phyloP scores from a whole-genome alignment of 805 yeast species.

The Kodamaea laetipori region DNA sequence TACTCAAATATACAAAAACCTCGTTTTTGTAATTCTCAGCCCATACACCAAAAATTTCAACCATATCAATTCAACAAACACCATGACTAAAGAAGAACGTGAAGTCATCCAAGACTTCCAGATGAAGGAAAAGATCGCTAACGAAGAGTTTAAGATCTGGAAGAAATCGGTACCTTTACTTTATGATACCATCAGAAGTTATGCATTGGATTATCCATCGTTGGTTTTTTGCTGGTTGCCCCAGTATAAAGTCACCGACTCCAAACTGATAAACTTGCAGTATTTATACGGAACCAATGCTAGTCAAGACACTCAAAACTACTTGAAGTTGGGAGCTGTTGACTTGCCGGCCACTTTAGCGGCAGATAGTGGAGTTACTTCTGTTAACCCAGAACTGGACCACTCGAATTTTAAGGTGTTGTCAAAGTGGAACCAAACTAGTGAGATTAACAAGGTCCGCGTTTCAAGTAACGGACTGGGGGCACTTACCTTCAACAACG shows the following conservation, averaged over 20 bases:
- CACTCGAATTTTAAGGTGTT: conserved; percentile 43
- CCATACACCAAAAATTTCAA: conserved; percentile 6
- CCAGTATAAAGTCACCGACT: conserved; percentile 22
- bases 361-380: conserved; percentile 25
- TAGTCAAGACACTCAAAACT: conserved; percentile 41
- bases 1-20: background rate
- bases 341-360: conserved; percentile 54
- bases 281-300: conserved; percentile 54
- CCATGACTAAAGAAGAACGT: conserved; percentile 32
- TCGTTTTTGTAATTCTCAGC: conserved; percentile 6
- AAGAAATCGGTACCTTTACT: conserved; percentile 79
- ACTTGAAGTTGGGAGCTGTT: conserved; percentile 45
- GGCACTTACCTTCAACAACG: conserved; percentile 57
- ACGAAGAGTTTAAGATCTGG: conserved; percentile 81
- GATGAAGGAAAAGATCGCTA: conserved; percentile 59
- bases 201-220: conserved; percentile 69
- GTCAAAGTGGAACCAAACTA: conserved; percentile 60
- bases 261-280: conserved; percentile 33
- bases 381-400: conserved; percentile 23
- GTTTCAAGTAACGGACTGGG: conserved; percentile 50
- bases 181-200: conserved; percentile 72
- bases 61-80: background rate
- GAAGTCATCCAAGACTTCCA: conserved; percentile 50
- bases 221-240: conserved; percentile 72
- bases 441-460: conserved; percentile 66